phyloP scores from a whole-genome alignment of 805 yeast species.

The Candida ponderosae region DNA sequence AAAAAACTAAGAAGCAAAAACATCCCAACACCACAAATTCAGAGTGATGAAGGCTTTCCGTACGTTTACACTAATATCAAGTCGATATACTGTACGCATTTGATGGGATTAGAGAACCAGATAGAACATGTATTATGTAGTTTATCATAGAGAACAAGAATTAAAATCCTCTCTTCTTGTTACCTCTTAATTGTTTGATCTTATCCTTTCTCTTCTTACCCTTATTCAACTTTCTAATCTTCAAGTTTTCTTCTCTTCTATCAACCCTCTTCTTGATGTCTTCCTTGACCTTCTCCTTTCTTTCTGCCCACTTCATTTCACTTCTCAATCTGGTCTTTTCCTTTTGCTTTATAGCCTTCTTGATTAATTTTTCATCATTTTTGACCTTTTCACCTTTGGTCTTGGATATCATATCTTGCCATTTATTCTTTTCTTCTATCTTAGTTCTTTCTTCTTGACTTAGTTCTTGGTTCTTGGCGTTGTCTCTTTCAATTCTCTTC shows the following conservation, averaged over 20 bases:
- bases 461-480: conserved; percentile 49
- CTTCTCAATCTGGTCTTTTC: conserved; percentile 79
- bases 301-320: conserved; percentile 87
- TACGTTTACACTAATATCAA: too few species aligned
- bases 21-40: too few species aligned
- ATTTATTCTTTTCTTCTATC: conserved; percentile 63
- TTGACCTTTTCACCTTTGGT: conserved; percentile 85
- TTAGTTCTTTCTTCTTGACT: conserved; percentile 54
- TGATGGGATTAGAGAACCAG: too few species aligned
- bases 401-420: conserved; percentile 79
- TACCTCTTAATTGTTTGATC: conserved; percentile 46
- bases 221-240: conserved; percentile 77
- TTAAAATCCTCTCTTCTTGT: background rate
- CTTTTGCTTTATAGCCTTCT: conserved; percentile 78
- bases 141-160: too few species aligned
- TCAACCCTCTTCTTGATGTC: conserved; percentile 68
- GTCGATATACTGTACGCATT: too few species aligned
- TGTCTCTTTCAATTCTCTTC: conserved; percentile 64
- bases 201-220: conserved; percentile 73
- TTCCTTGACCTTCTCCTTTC: conserved; percentile 73
- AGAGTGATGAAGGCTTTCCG: too few species aligned
- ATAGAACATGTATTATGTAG: too few species aligned
- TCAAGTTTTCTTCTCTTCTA: conserved; percentile 88
- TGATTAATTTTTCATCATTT: conserved; percentile 83
- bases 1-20: too few species aligned